Evolutionary conservation across 768 basidiomycete genomes (phyloP), one percentile per base, ranked within the genome.

Genomic region (Pleurotus citrinopileatus): DNA sequence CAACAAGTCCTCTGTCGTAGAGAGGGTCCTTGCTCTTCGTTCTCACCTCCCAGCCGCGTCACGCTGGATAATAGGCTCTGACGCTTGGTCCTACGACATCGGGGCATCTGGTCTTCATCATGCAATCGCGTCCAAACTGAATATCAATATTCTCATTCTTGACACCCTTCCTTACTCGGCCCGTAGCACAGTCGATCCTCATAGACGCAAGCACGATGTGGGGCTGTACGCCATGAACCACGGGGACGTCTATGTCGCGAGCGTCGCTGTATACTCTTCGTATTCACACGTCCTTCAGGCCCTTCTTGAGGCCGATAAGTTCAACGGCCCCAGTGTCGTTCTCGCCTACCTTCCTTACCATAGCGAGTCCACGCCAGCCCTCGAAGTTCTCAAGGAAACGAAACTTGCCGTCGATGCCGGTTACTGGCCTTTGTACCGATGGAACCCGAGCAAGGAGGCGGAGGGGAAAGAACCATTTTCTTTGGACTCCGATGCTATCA

Each of bases 161-260:
- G 97, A 99, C 70, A 94, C 89, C 5, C 71, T 87, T 2, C 92
- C 97, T 0, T 99, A 97, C 71, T 85, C 93, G 2, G 70, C 84
- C 29, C 86, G 93, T 52, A 83, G 86, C 63, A 69, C 77, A 22
- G 76, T 72, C 4, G 89, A 89, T 60, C 85, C 83, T 8, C 77
- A 80, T 57, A 84, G 91, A 56, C 80, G 94, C 54, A 98, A 98
- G 73, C 95, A 94, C 64, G 97, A 99, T 68, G 89, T 95, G 47
- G 97, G 96, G 2, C 76, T 99, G 46, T 99, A 99, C 64, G 97
- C 96, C 22, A 94, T 98, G 89, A 98, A 97, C 73, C 89, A 97
- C 67, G 96, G 96, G 9, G 89, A 94, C 65, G 93, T 94, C 55
- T 99, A 91, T 66, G 97, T 97, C 53, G 94, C 95, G 7, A 94